Percentiles rank a stretch among this genome's conserved stretches.
These are phyloP conservation scores for Sporothrix euskadiensis DNA, from an alignment of 2,329 filamentous ascomycete genomes.

Conservation along the genomic window DNA sequence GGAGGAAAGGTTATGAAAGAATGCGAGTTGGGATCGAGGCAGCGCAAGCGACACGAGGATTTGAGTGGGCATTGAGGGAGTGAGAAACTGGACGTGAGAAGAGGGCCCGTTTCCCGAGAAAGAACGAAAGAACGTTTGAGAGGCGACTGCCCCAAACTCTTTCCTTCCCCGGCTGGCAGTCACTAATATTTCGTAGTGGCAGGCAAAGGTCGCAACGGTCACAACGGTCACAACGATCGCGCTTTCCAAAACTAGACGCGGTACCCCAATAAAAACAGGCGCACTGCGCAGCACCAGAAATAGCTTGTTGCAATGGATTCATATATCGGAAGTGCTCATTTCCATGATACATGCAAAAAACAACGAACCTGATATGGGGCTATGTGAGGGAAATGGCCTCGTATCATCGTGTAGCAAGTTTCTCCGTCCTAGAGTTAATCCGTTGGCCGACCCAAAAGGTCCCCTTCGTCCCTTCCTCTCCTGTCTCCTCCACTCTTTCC, in stretches of 20 bases:
- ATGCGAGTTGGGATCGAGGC: background rate
- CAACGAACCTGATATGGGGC: background rate
- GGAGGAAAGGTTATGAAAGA: background rate
- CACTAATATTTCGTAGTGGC: background rate
- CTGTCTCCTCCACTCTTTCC: background rate
- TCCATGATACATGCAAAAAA: background rate
- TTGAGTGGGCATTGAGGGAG: background rate
- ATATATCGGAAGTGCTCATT: background rate
- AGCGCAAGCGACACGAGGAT: background rate
- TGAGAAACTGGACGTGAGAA: constrained; percentile 9
- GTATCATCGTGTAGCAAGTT: background rate
- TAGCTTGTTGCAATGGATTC: background rate
- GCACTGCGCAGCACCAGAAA: background rate
- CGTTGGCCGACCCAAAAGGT: constrained; percentile 4
- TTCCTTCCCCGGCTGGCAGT: no score
- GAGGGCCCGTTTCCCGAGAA: constrained; percentile 2
- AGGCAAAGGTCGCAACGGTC: no score
- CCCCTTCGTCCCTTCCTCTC: background rate
- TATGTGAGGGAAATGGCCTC: background rate
- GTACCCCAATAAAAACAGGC: background rate
- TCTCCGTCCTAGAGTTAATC: background rate
- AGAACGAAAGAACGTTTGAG: background rate
- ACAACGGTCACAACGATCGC: background rate
- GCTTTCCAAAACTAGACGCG: background rate
- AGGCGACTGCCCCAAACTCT: background rate